Conservation (phyloP, 2,329 filamentous ascomycete species). For the Fusarium torreyae region DNA sequence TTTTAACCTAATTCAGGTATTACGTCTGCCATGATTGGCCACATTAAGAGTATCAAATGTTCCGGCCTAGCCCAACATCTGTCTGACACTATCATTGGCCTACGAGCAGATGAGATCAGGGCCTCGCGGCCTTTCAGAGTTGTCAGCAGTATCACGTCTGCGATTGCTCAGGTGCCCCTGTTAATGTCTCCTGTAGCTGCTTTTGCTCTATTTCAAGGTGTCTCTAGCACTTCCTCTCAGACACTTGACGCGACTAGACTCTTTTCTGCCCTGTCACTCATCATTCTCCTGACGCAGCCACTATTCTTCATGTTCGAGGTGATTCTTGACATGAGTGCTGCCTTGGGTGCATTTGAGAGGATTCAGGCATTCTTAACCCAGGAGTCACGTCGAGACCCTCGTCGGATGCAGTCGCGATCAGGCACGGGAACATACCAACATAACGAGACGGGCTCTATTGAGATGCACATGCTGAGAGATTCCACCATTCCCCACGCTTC, state of each 20-base stretch:
- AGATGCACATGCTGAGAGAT: slow-evolving; percentile 18
- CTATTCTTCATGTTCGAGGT: slow-evolving; percentile 58
- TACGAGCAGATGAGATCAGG: slow-evolving; percentile 56
- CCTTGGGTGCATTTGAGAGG: slow-evolving; percentile 58
- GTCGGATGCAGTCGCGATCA: slow-evolving; percentile 5
- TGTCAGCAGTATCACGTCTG: slow-evolving; percentile 54
- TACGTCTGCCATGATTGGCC: slow-evolving; percentile 55
- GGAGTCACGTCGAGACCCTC: slow-evolving; percentile 49
- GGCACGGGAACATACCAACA: background rate
- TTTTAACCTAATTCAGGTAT: slow-evolving; percentile 39
- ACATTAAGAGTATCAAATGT: slow-evolving; percentile 61
- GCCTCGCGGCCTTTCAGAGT: slow-evolving; percentile 55
- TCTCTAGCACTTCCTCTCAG: slow-evolving; percentile 47
- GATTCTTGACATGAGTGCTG: slow-evolving; percentile 57
- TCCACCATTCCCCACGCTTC: fast-evolving
- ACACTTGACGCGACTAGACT: slow-evolving; percentile 54
- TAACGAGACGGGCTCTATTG: background rate
- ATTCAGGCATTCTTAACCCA: slow-evolving; percentile 57
- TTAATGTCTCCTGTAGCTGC: slow-evolving; percentile 57
- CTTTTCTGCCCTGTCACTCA: slow-evolving; percentile 61
- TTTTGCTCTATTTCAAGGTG: slow-evolving; percentile 57
- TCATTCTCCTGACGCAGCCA: slow-evolving; percentile 57
- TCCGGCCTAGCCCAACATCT: slow-evolving; percentile 56
- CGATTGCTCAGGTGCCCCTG: slow-evolving; percentile 54
- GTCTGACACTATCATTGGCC: slow-evolving; percentile 45